Evolutionary conservation across 352 stramenopile species (phyloP), one percentile per base, ranked within the genome.

Genomic region (Albugo laibachii): DNA sequence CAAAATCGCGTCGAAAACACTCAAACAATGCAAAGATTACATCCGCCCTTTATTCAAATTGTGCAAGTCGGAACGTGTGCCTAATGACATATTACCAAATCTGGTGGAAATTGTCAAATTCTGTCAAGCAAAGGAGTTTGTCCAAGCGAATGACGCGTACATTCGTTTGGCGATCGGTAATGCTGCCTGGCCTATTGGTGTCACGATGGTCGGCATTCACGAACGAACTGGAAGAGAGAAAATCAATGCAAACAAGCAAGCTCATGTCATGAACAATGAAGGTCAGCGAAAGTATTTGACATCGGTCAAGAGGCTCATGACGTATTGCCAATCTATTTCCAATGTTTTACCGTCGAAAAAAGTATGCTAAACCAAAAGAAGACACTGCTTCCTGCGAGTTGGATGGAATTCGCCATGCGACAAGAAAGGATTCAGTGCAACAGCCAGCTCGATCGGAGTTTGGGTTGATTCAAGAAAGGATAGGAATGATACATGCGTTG

Each of bases 191-290:
- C 95, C 95, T 1, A 99, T 99, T 52, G 95, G 95, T 48, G 92
- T 99, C 0, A 99, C 94, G 6, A 98, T 97, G 88, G 94, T 98
- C 20, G 95, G 95, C 16, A 98, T 99, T 59, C 95, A 99, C 70
- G 89, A 96, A 48, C 80, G 92, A 47, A 89, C 80, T 39, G 94
- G 92, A 2, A 78, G 86, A 8, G 84, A 94, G 45, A 97, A 97
- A 61, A 97, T 98, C 61, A 88, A 96, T 52, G 83, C 81, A 21
- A 87, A 95, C 64, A 98, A 99, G 62, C 92, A 99, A 53, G 95
- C 95, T 15, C 95, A 99, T 68, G 92, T 99, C 47, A 98, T 99
- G 94, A 99, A 99, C 82, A 97, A 97, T 58, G 95, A 99, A 63
- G 63, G 87, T 24, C 80, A 96, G 62, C 75, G 95, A 49, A 99